Percentiles rank a stretch among this genome's conserved stretches.
Conservation (phyloP, 2,329 filamentous ascomycete genomes). For the Hymenoscyphus albidus region DNA sequence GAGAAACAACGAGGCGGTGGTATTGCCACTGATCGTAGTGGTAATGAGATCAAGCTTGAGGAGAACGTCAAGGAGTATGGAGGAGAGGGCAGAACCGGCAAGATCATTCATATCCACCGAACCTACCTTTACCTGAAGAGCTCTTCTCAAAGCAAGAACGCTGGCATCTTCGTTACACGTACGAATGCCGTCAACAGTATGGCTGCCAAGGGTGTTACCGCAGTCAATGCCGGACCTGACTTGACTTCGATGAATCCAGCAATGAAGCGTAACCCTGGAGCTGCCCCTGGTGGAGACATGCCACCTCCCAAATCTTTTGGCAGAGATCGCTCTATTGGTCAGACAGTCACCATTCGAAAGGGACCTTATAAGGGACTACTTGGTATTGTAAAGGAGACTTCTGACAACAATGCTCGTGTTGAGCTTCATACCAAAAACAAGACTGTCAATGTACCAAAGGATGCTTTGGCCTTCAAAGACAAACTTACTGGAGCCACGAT, state of each 20-base stretch:
- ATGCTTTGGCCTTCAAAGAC: constrained; percentile 81
- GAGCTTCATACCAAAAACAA: constrained; percentile 95
- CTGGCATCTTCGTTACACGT: constrained; percentile 83
- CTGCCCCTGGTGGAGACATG: constrained; percentile 47
- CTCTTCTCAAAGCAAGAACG: constrained; percentile 78
- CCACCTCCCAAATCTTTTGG: constrained; percentile 70
- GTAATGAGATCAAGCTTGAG: constrained; percentile 85
- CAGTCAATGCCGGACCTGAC: constrained; percentile 63
- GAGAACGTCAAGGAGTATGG: constrained; percentile 89
- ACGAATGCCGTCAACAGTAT: constrained; percentile 83
- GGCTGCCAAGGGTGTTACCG: constrained; percentile 81
- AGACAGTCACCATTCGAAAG: constrained; percentile 83
- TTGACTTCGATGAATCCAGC: constrained; percentile 90
- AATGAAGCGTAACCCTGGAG: constrained; percentile 64
- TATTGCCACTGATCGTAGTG: constrained; percentile 88
- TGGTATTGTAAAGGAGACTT: constrained; percentile 93
- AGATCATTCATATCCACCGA: constrained; percentile 89
- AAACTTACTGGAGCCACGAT: constrained; percentile 74
- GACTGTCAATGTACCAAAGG: constrained; percentile 78
- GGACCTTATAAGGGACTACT: constrained; percentile 89
- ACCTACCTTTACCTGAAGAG: constrained; percentile 91
- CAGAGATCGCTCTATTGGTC: constrained; percentile 80
- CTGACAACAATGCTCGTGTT: constrained; percentile 78
- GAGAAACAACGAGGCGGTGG: constrained; percentile 70
- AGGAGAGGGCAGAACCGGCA: constrained; percentile 80